A percentile compares a stretch with the other conserved stretches of the same genome.
These are phyloP conservation scores for Saccharomycopsis hybrid DNA, from an alignment of 1,139 yeast genomes.

Conservation along the genomic window DNA sequence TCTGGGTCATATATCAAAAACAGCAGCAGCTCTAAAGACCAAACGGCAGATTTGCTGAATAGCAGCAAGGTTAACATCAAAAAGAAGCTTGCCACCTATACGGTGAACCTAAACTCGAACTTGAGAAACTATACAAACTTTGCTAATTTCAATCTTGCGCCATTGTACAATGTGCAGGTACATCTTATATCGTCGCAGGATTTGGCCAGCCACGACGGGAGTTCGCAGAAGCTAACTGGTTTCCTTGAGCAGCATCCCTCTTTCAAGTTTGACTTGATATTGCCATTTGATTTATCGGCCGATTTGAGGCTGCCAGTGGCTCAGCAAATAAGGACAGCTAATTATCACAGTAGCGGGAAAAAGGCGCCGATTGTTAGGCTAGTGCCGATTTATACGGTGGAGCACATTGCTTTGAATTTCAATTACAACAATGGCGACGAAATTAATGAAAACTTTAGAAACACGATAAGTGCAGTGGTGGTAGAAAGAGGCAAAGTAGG, in stretches of 20 bases:
- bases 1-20: constrained; percentile 45
- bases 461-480: constrained; percentile 68
- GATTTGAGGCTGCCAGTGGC: constrained; percentile 37
- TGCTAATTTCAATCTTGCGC: constrained; percentile 11
- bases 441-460: constrained; percentile 28
- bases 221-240: constrained; percentile 21
- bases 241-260: constrained; percentile 4
- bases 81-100: constrained; percentile 8
- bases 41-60: not conserved
- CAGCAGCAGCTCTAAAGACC: constrained; percentile 4
- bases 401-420: constrained; percentile 56
- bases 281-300: constrained; percentile 69
- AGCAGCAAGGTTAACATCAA: not conserved
- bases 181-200: constrained; percentile 44
- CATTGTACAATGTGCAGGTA: constrained; percentile 27
- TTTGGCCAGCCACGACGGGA: constrained; percentile 28
- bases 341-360: constrained; percentile 17
- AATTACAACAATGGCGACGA: constrained; percentile 32
- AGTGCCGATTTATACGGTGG: constrained; percentile 74
- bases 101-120: constrained; percentile 14
- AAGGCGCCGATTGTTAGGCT: constrained; percentile 58
- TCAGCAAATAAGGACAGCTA: constrained; percentile 20
- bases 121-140: constrained; percentile 11
- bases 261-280: constrained; percentile 50
- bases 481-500: constrained; percentile 84